Conservation (phyloP, 495 filamentous ascomycete genomes). For the Penicilliopsis zonata region DNA sequence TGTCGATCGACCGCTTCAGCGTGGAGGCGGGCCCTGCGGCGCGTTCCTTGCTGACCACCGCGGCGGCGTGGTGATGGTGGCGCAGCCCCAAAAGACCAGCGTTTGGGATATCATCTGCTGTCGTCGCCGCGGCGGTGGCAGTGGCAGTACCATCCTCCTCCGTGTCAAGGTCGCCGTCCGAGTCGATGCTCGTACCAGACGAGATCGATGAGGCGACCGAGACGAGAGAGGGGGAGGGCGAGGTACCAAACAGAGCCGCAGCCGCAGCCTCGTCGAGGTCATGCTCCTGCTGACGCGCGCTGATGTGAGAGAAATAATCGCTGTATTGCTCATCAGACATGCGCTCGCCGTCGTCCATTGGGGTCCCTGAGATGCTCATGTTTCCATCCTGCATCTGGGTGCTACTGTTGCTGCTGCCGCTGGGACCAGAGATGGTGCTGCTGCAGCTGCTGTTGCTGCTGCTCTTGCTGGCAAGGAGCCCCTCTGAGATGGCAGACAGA, state of each 20-base stretch:
- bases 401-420: too few species aligned
- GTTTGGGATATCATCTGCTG: not conserved
- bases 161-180: conserved; percentile 17
- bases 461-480: too few species aligned
- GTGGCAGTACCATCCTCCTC: conserved; percentile 7
- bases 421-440: too few species aligned
- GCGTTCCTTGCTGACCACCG: conserved; percentile 16
- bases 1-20: conserved; percentile 33
- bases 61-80: not conserved
- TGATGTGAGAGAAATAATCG: conserved; percentile 31
- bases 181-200: conserved; percentile 33
- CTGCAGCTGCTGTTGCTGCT: too few species aligned
- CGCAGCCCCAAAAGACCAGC: not conserved
- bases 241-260: conserved; percentile 28
- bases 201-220: conserved; percentile 35
- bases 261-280: conserved; percentile 26
- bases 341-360: conserved; percentile 23
- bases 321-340: conserved; percentile 26
- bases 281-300: conserved; percentile 11
- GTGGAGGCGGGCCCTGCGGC: conserved; percentile 20
- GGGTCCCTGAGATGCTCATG: conserved; percentile 18
- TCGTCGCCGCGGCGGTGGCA: not conserved
- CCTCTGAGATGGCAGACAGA: conserved; percentile 24
- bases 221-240: conserved; percentile 34
- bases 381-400: conserved; percentile 18